Evolutionary conservation across 306 rosid genomes (phyloP).

Genomic region (Leucaena leucocephala): DNA sequence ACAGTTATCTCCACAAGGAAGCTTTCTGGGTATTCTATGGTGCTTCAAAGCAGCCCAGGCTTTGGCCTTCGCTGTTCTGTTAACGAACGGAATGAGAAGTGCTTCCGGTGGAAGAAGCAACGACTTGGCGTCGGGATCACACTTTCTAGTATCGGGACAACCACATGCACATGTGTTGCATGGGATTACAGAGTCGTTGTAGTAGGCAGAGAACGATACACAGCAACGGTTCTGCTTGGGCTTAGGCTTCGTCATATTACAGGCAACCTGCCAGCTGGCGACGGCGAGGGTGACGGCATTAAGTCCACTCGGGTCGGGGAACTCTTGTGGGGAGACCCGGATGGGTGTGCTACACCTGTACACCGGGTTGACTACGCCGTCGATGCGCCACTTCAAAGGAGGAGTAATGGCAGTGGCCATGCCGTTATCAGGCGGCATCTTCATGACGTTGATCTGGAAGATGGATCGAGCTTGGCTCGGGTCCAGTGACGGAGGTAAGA

Average conservation of each 20-base stretch:
- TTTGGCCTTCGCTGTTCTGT: slow-evolving; percentile 58
- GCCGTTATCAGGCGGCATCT: slow-evolving; percentile 68
- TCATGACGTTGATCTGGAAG: slow-evolving; percentile 73
- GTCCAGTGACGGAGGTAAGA: slow-evolving; percentile 67
- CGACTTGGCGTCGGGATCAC: slow-evolving; percentile 42
- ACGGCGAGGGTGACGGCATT: slow-evolving; percentile 47
- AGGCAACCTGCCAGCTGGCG: slow-evolving; percentile 79
- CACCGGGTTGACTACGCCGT: slow-evolving; percentile 65
- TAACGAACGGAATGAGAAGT: slow-evolving; percentile 68
- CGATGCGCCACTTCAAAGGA: slow-evolving; percentile 66
- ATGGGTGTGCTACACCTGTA: slow-evolving; percentile 70
- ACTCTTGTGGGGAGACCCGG: slow-evolving; percentile 59
- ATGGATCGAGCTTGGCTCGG: slow-evolving; percentile 53
- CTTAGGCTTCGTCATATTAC: slow-evolving; percentile 73
- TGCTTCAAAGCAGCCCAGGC: slow-evolving; percentile 82
- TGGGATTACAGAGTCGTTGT: slow-evolving; percentile 72
- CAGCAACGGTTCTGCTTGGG: slow-evolving; percentile 62
- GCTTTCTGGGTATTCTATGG: slow-evolving; percentile 35
- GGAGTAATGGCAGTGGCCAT: slow-evolving; percentile 70
- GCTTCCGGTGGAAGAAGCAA: slow-evolving; percentile 72
- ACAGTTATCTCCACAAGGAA: slow-evolving; percentile 83
- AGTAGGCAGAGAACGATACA: slow-evolving; percentile 76
- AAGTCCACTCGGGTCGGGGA: slow-evolving; percentile 78
- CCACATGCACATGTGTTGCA: slow-evolving; percentile 93
- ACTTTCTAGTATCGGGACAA: slow-evolving; percentile 44